Percentiles rank a stretch among this genome's conserved stretches.
phyloP scores from a whole-genome alignment of 768 basidiomycete genomes.

The Hydnum rufescens region DNA sequence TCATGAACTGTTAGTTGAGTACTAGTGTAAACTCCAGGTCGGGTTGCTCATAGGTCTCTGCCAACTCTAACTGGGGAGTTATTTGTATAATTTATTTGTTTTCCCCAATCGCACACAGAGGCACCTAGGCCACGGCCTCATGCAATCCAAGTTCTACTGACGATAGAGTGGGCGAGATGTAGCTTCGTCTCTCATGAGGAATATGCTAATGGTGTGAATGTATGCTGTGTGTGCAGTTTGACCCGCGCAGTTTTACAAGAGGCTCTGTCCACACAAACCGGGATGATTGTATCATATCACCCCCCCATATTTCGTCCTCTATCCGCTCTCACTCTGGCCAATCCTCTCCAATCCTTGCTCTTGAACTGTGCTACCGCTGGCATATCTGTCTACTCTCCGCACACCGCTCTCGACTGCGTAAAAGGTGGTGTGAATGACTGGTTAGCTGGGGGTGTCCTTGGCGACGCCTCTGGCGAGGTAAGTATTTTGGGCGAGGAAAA shows the following conservation, averaged over 20 bases:
- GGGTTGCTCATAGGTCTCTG: constrained; percentile 49
- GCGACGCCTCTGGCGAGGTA: constrained; percentile 10
- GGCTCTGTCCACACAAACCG: constrained; percentile 38
- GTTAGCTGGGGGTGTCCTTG: constrained; percentile 31
- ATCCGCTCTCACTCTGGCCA: constrained; percentile 52
- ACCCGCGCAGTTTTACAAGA: constrained; percentile 52
- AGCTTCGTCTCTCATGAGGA: background rate
- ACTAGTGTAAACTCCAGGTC: constrained; percentile 25
- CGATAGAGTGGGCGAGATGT: constrained; percentile 23
- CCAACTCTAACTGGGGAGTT: constrained; percentile 20
- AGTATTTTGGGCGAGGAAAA: constrained; percentile 9
- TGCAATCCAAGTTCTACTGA: constrained; percentile 18
- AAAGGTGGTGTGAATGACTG: constrained; percentile 81
- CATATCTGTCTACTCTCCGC: constrained; percentile 72
- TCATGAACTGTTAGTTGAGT: constrained; percentile 4
- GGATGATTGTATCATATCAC: constrained; percentile 66
- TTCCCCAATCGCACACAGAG: background rate
- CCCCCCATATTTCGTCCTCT: constrained; percentile 65
- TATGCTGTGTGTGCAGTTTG: constrained; percentile 27
- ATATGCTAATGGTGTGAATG: constrained; percentile 1
- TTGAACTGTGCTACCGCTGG: constrained; percentile 64
- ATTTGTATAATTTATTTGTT: background rate
- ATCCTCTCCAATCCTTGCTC: constrained; percentile 61
- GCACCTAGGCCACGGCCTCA: background rate
- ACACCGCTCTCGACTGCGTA: constrained; percentile 73